Conservation (phyloP, 495 filamentous ascomycete species). For the Talaromyces ruber region DNA sequence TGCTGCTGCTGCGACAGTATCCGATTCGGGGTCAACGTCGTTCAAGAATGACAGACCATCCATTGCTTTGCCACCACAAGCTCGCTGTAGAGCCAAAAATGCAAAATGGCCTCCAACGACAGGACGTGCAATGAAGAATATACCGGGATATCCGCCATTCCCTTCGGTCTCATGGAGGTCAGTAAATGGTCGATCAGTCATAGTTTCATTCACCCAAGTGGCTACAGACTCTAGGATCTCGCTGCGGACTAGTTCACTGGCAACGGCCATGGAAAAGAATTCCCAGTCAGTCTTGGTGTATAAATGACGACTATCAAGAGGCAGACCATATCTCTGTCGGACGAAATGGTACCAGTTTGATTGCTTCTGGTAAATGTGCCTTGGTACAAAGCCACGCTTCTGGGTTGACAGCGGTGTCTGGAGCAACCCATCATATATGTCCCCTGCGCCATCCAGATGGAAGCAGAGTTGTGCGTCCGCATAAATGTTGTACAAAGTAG, state of each 20-base stretch:
- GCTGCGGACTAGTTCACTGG: slow-evolving; percentile 52
- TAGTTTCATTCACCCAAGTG: slow-evolving; percentile 79
- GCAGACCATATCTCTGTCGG: slow-evolving; percentile 72
- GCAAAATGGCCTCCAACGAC: slow-evolving; percentile 87
- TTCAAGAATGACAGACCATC: slow-evolving; percentile 58
- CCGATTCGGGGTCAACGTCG: slow-evolving; percentile 14
- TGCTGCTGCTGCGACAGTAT: background rate
- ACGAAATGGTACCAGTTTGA: slow-evolving; percentile 81
- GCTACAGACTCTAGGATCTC: slow-evolving; percentile 74
- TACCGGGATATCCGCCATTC: slow-evolving; percentile 55
- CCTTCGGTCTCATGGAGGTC: slow-evolving; percentile 79
- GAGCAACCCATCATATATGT: background rate
- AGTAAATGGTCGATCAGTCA: slow-evolving; percentile 67
- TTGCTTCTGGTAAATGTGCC: slow-evolving; percentile 72
- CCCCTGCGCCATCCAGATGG: slow-evolving; percentile 46
- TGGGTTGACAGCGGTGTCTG: slow-evolving; percentile 37
- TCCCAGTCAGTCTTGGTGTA: slow-evolving; percentile 95
- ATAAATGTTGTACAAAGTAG: slow-evolving; percentile 87
- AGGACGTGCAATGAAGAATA: slow-evolving; percentile 71
- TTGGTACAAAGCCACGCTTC: slow-evolving; percentile 50
- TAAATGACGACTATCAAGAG: slow-evolving; percentile 77
- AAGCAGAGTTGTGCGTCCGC: slow-evolving; percentile 78
- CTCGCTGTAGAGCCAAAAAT: slow-evolving; percentile 67
- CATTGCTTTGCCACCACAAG: slow-evolving; percentile 63
- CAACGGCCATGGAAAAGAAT: slow-evolving; percentile 78